Percentiles rank a stretch among this genome's conserved stretches.
Conservation (phyloP, 2,329 filamentous ascomycete genomes). For the Fusarium sp. region DNA sequence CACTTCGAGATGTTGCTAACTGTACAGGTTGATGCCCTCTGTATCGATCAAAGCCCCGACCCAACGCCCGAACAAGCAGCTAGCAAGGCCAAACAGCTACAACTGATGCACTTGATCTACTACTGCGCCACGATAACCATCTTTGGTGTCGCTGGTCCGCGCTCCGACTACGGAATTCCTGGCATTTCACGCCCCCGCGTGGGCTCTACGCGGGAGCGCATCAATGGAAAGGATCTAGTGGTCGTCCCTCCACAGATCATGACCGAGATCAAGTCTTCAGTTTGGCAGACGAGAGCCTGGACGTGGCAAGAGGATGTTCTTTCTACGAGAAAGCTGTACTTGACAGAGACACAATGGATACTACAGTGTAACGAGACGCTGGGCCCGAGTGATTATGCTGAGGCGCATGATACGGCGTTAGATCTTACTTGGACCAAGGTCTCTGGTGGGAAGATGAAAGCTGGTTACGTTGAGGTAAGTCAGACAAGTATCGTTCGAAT, state of each 20-base stretch:
- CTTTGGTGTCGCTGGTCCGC: background rate
- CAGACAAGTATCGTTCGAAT: background rate
- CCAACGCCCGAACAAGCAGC: background rate
- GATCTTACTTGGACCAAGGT: background rate
- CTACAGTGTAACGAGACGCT: background rate
- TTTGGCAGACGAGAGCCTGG: background rate
- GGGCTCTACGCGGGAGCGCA: background rate
- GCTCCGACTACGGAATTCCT: background rate
- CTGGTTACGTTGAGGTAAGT: background rate
- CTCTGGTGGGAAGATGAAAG: background rate
- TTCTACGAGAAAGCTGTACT: background rate
- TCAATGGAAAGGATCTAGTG: background rate
- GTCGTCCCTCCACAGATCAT: background rate
- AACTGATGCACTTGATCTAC: background rate
- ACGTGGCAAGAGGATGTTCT: background rate
- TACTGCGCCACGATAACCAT: background rate
- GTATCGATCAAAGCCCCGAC: background rate
- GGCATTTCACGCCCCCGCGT: background rate
- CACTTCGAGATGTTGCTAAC: rapidly evolving
- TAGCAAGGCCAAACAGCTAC: background rate
- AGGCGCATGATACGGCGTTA: background rate
- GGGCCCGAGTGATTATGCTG: background rate
- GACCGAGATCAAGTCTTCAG: background rate
- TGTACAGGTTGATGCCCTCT: background rate
- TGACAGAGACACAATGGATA: background rate